Percentiles rank a stretch among this genome's conserved stretches.
These are phyloP conservation scores for Sechiopsis laciniata DNA, from an alignment of 306 rosid genomes.

Conservation along the genomic window DNA sequence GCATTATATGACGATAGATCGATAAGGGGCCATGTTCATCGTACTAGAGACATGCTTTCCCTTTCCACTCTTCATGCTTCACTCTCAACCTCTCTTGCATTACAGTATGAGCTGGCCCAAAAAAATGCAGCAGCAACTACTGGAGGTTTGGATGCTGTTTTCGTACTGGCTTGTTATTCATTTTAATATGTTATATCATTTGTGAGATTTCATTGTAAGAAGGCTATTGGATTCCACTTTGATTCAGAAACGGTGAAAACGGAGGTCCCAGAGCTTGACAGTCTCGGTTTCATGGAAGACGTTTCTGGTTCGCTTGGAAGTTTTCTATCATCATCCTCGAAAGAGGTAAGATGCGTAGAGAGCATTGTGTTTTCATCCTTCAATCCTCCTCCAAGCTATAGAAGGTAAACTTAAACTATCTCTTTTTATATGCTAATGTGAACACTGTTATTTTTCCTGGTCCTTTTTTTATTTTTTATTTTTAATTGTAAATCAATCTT, in stretches of 20 bases:
- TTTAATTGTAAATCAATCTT: too few species aligned
- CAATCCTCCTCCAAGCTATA: slow-evolving; percentile 93
- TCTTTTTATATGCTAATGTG: slow-evolving; percentile 19
- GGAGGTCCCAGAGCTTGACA: slow-evolving; percentile 83
- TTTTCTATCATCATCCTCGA: slow-evolving; percentile 57
- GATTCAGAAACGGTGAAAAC: slow-evolving; percentile 47
- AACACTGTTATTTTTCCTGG: neutral
- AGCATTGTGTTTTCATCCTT: slow-evolving; percentile 90
- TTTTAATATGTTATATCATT: slow-evolving; percentile 13
- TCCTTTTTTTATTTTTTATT: too few species aligned
- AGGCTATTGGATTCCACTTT: slow-evolving; percentile 32
- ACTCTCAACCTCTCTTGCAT: slow-evolving; percentile 83
- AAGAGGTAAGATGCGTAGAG: slow-evolving; percentile 81
- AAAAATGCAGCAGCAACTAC: slow-evolving; percentile 56
- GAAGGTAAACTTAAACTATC: slow-evolving; percentile 51
- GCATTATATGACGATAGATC: slow-evolving; percentile 99
- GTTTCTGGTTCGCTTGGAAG: slow-evolving; percentile 77
- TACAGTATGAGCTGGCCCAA: slow-evolving; percentile 67
- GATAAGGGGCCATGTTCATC: slow-evolving; percentile 93
- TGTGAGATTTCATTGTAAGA: slow-evolving; percentile 5
- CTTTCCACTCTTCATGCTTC: slow-evolving; percentile 90
- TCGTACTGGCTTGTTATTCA: slow-evolving; percentile 9
- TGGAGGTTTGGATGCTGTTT: slow-evolving; percentile 46
- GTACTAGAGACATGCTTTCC: slow-evolving; percentile 86
- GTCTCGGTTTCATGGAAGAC: slow-evolving; percentile 91